These are phyloP conservation scores for Lunularia cruciata DNA, from an alignment of 225 moss, liverwort and hornwort species.

Conservation along the genomic window DNA sequence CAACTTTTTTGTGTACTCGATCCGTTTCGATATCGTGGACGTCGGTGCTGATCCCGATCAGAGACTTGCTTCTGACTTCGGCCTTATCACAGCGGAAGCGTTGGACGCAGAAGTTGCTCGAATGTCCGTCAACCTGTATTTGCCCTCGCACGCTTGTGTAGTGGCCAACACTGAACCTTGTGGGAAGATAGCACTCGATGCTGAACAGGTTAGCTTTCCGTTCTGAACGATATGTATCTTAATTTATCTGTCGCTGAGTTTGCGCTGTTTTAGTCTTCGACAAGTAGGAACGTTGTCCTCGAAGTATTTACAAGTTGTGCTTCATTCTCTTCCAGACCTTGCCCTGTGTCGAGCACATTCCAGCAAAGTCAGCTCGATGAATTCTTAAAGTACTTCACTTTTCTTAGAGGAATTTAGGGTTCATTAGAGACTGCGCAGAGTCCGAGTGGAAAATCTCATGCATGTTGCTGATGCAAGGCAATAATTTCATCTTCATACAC, in stretches of 20 bases:
- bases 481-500: no score
- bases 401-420: no score
- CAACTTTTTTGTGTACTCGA: constrained; percentile 23
- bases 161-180: constrained; percentile 25
- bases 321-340: no score
- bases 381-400: no score
- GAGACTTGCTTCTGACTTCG: constrained; percentile 38
- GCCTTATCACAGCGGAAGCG: constrained; percentile 31
- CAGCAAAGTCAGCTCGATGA: no score
- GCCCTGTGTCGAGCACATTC: no score
- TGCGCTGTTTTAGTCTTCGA: background rate
- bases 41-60: constrained; percentile 32
- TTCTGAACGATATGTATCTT: background rate
- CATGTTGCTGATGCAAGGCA: no score
- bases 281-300: no score
- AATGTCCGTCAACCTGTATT: constrained; percentile 33
- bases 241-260: background rate
- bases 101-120: constrained; percentile 36
- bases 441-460: no score
- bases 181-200: constrained; percentile 21
- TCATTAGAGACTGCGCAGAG: no score
- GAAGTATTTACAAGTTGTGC: no score
- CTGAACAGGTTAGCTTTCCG: constrained; percentile 31
- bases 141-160: constrained; percentile 32
- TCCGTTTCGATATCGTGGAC: constrained; percentile 29